phyloP scores from a whole-genome alignment of 352 stramenopile genomes.

The Pythium utonaiense region DNA sequence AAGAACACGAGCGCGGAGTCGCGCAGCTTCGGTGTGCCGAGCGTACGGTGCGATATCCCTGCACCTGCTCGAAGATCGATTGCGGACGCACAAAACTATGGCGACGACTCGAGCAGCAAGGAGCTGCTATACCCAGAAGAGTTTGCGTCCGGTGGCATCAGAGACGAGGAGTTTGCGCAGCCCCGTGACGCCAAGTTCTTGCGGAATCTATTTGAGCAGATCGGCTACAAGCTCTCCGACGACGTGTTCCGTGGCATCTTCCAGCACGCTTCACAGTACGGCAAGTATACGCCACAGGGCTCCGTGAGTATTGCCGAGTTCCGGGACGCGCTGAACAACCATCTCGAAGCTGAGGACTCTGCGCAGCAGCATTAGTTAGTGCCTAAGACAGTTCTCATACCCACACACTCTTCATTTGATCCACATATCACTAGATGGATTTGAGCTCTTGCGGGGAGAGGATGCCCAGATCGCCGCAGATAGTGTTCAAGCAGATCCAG shows the following conservation, averaged over 20 bases:
- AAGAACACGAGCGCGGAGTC: constrained; percentile 64
- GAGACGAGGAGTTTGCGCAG: constrained; percentile 82
- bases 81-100: constrained; percentile 90
- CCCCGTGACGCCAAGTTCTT: constrained; percentile 57
- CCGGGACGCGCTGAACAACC: constrained; percentile 72
- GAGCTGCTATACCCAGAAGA: constrained; percentile 84
- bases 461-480: constrained; percentile 67
- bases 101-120: constrained; percentile 76
- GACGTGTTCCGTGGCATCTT: constrained; percentile 77
- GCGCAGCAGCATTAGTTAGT: constrained; percentile 20
- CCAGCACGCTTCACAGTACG: constrained; percentile 38
- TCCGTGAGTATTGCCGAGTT: constrained; percentile 63
- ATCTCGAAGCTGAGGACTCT: constrained; percentile 45
- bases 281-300: constrained; percentile 41
- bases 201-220: constrained; percentile 61
- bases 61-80: constrained; percentile 67
- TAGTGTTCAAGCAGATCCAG: constrained; percentile 90
- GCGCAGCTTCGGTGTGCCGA: constrained; percentile 78
- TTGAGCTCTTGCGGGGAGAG: constrained; percentile 28
- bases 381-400: not conserved
- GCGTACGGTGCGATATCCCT: constrained; percentile 83
- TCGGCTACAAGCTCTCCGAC: constrained; percentile 54
- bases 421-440: constrained; percentile 4
- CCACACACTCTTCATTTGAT: not conserved
- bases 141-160: constrained; percentile 75